Base-by-base conservation (phyloP, 2,329 filamentous ascomycete species). In the Xylaria hypoxylon region DNA sequence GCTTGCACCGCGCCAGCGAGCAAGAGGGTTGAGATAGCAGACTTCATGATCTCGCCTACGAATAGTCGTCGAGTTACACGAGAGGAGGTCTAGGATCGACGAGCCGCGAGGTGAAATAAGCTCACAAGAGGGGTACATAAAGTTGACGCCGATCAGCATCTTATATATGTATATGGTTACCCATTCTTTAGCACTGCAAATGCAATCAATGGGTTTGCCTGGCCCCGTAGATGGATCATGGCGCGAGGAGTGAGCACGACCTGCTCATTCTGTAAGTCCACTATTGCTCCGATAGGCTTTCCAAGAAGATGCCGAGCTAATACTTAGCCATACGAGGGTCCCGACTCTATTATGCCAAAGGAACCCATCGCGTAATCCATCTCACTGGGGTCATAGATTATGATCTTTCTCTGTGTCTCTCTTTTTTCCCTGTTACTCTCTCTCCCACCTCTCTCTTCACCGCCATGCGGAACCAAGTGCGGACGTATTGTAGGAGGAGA, bases 1-100 rank as follows among this genome's bases (percentile, higher is more conserved):
- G 64, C 64, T 56, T n/a, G 47, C 48, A 55, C 64, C 19, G 35
- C 53, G 2, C 42, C 64, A n/a, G 64, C 59, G 26, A 67, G 59
- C 19, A 67, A 22, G 10, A 55, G 6, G 17, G 57, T 40, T 11
- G 64, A 60, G 15, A 59, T 35, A 28, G 38, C 44, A 15, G 60
- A 45, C 60, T 64, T 67, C 60, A 64, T 67, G 5, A 33, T 63
- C 24, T 50, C 48, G 10, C 48, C 35, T 51, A n/a, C 22, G 53
- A 31, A 55, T 11, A 45, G 60, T 24, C 13, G 22, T 55, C 35
- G 19, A 15, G 59, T 33, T 51, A 51, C 48, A 33, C 26, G 28
- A 42, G 45, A 40, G 6, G 42, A 58, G 31, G 3, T 59, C 35
- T 51, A 24, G 31, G 26, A 59, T 57, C 15, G 53, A 10, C 42